Evolutionary conservation across 768 basidiomycete genomes (phyloP), one percentile per base, ranked within the genome.

Genomic region (Boletus sp.): DNA sequence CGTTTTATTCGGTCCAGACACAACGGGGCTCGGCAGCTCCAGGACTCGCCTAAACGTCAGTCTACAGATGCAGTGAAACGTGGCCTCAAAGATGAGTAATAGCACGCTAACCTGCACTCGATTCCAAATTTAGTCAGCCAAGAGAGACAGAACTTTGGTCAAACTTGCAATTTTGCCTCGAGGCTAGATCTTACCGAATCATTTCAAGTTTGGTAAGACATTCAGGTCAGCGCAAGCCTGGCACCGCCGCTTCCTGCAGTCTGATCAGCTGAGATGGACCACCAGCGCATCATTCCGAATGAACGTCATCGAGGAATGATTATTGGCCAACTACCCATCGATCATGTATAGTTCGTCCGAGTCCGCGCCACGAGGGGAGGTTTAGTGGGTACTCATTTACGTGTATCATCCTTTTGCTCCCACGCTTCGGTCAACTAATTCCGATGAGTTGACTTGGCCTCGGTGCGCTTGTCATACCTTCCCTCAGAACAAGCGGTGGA

Each of bases 351-450:
- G 12, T 41, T 46, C 30, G 37, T 51, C 46, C 51, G 36, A 51
- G 47, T 37, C 52, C 40, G 24, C 49, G 59, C 51, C 56, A 64
- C 54, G 49, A 48, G 47, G 40, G 33, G 17, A 17, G 17, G 42
- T 44, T 9, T 18, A 24, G 9, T 49, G 57, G 50, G 40, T 41
- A 37, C 28, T 37, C 47, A 44, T 15, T 57, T 50, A 51, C 63
- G 50, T 53, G 44, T 44, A 44, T 3, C 18, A n/a, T 17, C 37
- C 14, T 52, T 30, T 36, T 44, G n/a, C 36, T 47, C 53, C 40
- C 36, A 44, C 41, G n/a, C 46, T 42, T 46, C 42, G 24, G 14
- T 24, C 49, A 41, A 45, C 42, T 52, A 14, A 39, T 55, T 20
- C 52, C 51, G 53, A 54, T 29, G 3, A 24, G 29, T 51, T 40